Percentiles rank a stretch among this genome's conserved stretches.
Evolutionary conservation across 371 early-diverging fungal genomes (phyloP).

Genomic region (Lichtheimia ramosa): DNA sequence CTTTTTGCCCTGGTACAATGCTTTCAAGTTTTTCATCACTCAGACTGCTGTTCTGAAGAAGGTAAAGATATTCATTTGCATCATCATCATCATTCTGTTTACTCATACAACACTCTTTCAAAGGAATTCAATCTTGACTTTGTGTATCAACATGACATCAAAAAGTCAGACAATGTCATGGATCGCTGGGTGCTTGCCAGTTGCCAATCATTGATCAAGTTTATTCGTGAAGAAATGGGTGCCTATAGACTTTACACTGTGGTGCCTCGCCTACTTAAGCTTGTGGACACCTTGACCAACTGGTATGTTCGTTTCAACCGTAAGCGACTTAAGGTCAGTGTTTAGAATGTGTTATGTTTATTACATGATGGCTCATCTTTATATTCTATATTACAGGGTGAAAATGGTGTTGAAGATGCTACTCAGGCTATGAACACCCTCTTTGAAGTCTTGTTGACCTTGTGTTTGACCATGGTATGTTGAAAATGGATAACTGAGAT

Average conservation of each 20-base stretch:
- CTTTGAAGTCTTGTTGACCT: conserved; percentile 90
- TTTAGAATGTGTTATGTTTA: too few relatives aligned
- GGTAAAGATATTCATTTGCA: conserved; percentile 17
- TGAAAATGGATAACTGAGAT: neutral
- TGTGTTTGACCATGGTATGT: conserved; percentile 88
- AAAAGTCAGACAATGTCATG: conserved; percentile 89
- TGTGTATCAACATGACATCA: conserved; percentile 66
- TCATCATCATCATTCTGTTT: too few relatives aligned
- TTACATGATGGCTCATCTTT: too few relatives aligned
- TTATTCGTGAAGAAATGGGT: conserved; percentile 90
- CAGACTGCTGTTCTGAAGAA: conserved; percentile 90
- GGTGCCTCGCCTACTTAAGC: conserved; percentile 84
- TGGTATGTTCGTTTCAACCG: conserved; percentile 99
- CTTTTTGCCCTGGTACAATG: conserved; percentile 99
- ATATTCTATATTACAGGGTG: conserved; percentile 49
- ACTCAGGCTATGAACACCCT: conserved; percentile 87
- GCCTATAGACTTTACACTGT: conserved; percentile 98
- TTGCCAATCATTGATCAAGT: conserved; percentile 90
- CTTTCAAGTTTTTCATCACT: conserved; percentile 95
- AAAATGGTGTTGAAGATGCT: conserved; percentile 87
- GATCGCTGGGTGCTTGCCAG: conserved; percentile 98
- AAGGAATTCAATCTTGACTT: conserved; percentile 79
- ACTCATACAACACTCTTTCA: too few relatives aligned
- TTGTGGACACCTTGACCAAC: conserved; percentile 98
- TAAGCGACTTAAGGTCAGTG: conserved; percentile 81